Percentiles rank a stretch among this genome's conserved stretches.
These are phyloP conservation scores for Incumbomyces lentus DNA, from an alignment of 2,329 filamentous ascomycete genomes.

Conservation along the genomic window DNA sequence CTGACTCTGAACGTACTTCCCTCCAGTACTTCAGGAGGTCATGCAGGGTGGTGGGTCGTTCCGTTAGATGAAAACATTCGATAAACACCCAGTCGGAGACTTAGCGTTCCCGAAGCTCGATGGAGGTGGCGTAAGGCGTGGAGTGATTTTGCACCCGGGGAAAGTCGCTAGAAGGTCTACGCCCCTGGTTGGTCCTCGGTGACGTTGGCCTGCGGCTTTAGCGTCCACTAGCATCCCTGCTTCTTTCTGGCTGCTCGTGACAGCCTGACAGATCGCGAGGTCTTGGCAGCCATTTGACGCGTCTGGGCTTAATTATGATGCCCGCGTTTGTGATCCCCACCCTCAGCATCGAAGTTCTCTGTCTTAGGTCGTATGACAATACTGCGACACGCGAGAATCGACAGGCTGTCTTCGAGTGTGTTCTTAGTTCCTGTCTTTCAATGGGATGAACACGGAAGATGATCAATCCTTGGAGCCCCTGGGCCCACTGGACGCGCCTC, in stretches of 20 bases:
- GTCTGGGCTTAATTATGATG: no score
- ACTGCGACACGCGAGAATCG: no score
- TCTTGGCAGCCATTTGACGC: no score
- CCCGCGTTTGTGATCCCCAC: no score
- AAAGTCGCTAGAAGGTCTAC: neutral
- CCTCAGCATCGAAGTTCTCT: no score
- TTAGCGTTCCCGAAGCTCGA: neutral
- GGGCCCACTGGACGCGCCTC: neutral
- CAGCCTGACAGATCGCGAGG: neutral
- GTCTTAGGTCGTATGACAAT: no score
- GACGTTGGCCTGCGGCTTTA: neutral
- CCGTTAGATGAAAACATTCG: neutral
- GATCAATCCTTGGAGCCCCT: neutral
- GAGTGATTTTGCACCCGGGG: neutral
- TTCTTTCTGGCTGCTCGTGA: neutral
- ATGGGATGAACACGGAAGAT: slow-evolving; percentile 7
- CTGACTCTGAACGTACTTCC: no score
- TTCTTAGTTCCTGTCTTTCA: neutral
- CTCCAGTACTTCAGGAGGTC: neutral
- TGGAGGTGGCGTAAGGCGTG: neutral
- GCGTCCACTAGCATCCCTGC: neutral
- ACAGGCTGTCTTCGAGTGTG: no score
- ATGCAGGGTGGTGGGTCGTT: neutral
- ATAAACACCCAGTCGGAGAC: slow-evolving; percentile 1
- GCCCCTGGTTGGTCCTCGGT: neutral